A percentile compares a stretch with the other conserved stretches of the same genome.
These are phyloP conservation scores for Cornus kousa DNA, from an alignment of 148 eudicot genomes.

Conservation along the genomic window DNA sequence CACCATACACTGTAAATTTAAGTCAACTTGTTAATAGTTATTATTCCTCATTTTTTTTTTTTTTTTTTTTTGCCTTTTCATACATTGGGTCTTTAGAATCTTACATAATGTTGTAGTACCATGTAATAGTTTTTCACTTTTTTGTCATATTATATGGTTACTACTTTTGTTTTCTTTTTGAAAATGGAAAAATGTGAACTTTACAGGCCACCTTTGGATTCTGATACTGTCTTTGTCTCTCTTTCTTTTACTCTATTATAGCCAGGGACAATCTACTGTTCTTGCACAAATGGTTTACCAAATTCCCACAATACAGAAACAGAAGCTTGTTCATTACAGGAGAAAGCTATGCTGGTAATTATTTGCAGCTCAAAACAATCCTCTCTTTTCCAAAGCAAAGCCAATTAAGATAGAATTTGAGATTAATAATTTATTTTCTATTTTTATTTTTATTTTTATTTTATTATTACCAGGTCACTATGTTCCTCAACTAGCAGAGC, in stretches of 20 bases:
- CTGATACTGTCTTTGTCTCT: not conserved
- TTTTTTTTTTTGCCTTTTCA: not conserved
- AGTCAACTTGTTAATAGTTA: not conserved
- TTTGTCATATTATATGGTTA: not conserved
- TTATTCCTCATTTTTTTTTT: not conserved
- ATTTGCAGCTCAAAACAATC: not conserved
- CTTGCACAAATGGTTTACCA: slow-evolving; percentile 27
- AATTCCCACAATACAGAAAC: slow-evolving; percentile 28
- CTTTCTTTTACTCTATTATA: not conserved
- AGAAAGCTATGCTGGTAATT: slow-evolving; percentile 32
- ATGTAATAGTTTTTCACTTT: not conserved
- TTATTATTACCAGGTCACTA: slow-evolving; percentile 22
- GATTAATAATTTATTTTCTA: slow-evolving; percentile 2
- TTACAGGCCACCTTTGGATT: not conserved
- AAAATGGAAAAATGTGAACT: not conserved
- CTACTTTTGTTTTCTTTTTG: slow-evolving; percentile 11
- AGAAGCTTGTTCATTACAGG: slow-evolving; percentile 32
- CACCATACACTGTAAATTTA: not conserved
- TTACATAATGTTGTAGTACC: not conserved
- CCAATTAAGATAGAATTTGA: not conserved
- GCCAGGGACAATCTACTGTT: slow-evolving; percentile 31
- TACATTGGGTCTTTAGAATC: not conserved
- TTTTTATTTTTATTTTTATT: not conserved
- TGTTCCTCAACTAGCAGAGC: slow-evolving; percentile 32
- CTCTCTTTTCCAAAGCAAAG: not conserved